These are phyloP conservation scores for Floccularia luteovirens DNA, from an alignment of 768 basidiomycete genomes.

Conservation along the genomic window DNA sequence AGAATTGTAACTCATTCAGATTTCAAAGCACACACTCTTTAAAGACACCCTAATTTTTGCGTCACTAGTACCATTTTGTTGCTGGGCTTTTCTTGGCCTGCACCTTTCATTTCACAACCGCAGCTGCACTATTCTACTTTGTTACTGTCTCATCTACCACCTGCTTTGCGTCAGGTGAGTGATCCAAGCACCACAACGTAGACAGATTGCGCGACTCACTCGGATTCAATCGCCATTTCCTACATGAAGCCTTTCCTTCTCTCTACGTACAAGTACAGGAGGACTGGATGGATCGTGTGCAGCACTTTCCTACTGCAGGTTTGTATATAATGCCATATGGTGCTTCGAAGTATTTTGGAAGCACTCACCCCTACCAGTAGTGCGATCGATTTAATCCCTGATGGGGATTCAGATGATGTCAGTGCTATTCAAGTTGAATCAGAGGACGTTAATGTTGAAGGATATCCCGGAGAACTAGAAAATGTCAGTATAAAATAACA, in stretches of 20 bases:
- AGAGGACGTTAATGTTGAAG: conserved; percentile 14
- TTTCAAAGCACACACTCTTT: conserved; percentile 35
- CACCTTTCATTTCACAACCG: conserved; percentile 8
- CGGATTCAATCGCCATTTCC: conserved; percentile 70
- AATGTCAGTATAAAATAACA: conserved; percentile 16
- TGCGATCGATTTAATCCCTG: not conserved
- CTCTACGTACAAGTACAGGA: conserved; percentile 56
- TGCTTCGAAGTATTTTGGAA: conserved; percentile 45
- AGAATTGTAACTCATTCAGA: too few species aligned
- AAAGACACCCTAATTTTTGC: conserved; percentile 75
- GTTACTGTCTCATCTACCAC: too few species aligned
- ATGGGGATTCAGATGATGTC: too few species aligned
- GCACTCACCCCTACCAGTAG: not conserved
- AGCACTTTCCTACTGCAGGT: too few species aligned
- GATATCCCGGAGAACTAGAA: conserved; percentile 2
- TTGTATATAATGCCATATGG: conserved; percentile 56
- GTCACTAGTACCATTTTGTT: conserved; percentile 84
- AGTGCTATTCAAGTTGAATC: too few species aligned
- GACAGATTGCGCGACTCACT: conserved; percentile 70
- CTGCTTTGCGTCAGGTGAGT: too few species aligned
- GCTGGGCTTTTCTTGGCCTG: conserved; percentile 74
- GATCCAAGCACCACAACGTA: conserved; percentile 18
- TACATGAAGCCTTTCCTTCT: conserved; percentile 68
- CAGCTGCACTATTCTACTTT: too few species aligned
- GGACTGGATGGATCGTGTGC: conserved; percentile 71